Evolutionary conservation across 2,329 filamentous ascomycete species (phyloP).

Genomic region (Clonostachys rhizophaga): DNA sequence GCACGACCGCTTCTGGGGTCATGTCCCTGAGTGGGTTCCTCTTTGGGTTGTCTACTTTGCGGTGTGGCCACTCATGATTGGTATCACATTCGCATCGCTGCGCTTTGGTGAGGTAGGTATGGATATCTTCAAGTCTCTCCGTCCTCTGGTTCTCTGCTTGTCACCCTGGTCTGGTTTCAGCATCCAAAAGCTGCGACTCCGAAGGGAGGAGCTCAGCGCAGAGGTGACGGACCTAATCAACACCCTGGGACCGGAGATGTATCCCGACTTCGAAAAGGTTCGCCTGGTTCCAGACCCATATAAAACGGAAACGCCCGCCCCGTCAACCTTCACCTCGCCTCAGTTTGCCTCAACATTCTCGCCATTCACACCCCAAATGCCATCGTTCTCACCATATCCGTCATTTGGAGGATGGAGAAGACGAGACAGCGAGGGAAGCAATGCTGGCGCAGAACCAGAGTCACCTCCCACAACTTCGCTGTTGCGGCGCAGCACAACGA

Average conservation of each 20-base stretch:
- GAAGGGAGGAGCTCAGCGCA: conserved; percentile 68
- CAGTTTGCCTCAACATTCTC: no score
- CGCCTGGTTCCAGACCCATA: conserved; percentile 61
- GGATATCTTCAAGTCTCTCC: conserved; percentile 94
- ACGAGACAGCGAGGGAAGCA: conserved; percentile 45
- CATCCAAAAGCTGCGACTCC: conserved; percentile 70
- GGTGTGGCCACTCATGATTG: conserved; percentile 77
- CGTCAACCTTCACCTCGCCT: conserved; percentile 1
- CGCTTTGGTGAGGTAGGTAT: conserved; percentile 97
- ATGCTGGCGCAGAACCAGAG: conserved; percentile 23
- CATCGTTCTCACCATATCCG: no score
- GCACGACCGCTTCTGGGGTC: conserved; percentile 77
- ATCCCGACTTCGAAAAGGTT: conserved; percentile 85
- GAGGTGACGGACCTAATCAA: conserved; percentile 93
- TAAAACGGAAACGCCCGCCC: conserved; percentile 23
- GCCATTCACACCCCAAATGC: no score
- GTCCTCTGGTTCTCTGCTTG: conserved; percentile 80
- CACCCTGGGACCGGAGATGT: conserved; percentile 90
- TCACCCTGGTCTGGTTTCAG: conserved; percentile 81
- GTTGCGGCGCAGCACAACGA: conserved; percentile 44
- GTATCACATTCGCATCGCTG: conserved; percentile 87
- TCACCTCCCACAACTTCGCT: conserved; percentile 25
- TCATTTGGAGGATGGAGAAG: conserved; percentile 17
- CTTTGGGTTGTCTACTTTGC: conserved; percentile 71
- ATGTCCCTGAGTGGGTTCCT: conserved; percentile 74